Conservation (phyloP, 257 asterid genomes). For the Ophiorrhiza pumila region DNA sequence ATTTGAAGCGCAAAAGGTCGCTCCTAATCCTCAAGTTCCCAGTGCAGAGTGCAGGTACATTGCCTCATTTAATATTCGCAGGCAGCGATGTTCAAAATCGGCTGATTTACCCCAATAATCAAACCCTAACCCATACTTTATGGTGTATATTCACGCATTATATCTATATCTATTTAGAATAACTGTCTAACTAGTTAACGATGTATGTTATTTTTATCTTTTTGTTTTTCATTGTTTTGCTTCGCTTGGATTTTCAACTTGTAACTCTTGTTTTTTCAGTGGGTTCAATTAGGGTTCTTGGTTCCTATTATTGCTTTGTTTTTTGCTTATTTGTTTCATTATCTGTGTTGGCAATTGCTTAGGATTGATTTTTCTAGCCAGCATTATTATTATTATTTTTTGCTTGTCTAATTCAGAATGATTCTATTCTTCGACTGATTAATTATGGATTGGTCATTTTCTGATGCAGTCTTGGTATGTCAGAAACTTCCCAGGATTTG, state of each 20-base stretch:
- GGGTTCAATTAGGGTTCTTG: not conserved
- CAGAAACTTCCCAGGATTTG: constrained; percentile 26
- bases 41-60: not conserved
- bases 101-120: not conserved
- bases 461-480: constrained; percentile 43
- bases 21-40: not conserved
- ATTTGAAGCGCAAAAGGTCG: not conserved
- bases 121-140: not conserved
- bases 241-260: not conserved
- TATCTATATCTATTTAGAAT: too few species aligned
- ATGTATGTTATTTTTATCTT: too few species aligned
- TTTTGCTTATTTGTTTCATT: too few species aligned
- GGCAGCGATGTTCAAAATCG: not conserved
- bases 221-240: too few species aligned
- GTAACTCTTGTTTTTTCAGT: not conserved
- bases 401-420: too few species aligned
- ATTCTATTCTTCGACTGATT: too few species aligned
- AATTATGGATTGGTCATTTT: constrained; percentile 16
- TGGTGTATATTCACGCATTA: too few species aligned
- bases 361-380: too few species aligned
- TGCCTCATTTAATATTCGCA: not conserved
- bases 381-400: too few species aligned
- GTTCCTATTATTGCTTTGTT: not conserved
- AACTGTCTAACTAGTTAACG: too few species aligned
- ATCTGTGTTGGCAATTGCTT: too few species aligned